Conservation (phyloP, 108 stramenopile genomes). For the Aurantiochytrium sp. region DNA sequence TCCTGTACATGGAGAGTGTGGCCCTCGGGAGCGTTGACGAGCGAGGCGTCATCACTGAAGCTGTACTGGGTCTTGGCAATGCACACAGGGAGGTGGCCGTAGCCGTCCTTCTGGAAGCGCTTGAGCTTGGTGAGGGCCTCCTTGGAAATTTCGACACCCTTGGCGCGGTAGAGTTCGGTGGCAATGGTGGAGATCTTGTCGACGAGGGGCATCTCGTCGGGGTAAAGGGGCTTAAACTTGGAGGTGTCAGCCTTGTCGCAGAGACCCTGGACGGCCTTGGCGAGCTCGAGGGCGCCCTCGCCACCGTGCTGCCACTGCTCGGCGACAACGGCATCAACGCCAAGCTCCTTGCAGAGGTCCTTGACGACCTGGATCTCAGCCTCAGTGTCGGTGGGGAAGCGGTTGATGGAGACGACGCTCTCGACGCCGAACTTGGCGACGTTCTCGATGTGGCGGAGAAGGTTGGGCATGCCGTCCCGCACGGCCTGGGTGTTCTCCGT, state of each 20-base stretch:
- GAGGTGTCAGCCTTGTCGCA: not conserved
- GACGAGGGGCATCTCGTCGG: not conserved
- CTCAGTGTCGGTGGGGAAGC: conserved; percentile 18
- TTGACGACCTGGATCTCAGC: not conserved
- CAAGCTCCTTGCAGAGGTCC: not conserved
- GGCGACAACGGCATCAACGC: not conserved
- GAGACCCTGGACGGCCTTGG: not conserved
- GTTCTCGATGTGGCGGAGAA: conserved; percentile 15
- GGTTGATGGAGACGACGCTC: conserved; percentile 10
- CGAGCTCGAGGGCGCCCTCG: not conserved
- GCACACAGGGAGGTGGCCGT: conserved; percentile 11
- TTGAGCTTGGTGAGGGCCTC: conserved; percentile 2
- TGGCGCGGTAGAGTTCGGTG: not conserved
- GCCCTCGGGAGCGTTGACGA: not conserved
- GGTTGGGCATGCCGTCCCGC: not conserved
- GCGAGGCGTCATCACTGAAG: not conserved
- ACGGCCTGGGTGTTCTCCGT: not conserved
- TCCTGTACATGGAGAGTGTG: conserved; percentile 3
- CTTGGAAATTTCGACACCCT: not conserved
- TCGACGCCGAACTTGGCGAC: not conserved
- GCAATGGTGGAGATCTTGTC: conserved; percentile 7
- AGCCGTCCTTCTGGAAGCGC: not conserved
- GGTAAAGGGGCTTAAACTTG: conserved; percentile 2
- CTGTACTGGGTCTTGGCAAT: conserved; percentile 17
- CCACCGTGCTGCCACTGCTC: conserved; percentile 16